phyloP scores from a whole-genome alignment of 192 early-diverging fungal genomes.

The Coemansia sp. region DNA sequence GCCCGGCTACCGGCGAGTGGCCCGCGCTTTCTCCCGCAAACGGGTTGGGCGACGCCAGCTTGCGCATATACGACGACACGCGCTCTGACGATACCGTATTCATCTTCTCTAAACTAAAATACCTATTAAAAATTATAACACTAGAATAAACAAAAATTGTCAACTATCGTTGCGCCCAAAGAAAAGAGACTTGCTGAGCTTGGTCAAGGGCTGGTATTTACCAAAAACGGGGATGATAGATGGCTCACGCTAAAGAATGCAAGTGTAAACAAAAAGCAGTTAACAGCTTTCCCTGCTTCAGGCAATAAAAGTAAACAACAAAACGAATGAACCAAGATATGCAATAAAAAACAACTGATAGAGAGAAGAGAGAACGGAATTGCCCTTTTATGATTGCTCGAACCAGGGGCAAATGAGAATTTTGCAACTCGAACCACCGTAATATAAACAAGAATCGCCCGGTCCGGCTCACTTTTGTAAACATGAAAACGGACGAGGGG shows the following conservation, averaged over 20 bases:
- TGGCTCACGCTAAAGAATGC: conserved; percentile 5
- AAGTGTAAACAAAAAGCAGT: conserved; percentile 23
- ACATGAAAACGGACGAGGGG: background rate
- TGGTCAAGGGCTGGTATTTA: too few species aligned
- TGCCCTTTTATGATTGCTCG: conserved; percentile 4
- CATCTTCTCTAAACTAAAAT: conserved; percentile 15
- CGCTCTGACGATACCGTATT: conserved; percentile 30
- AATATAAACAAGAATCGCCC: background rate
- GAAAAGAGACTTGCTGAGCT: too few species aligned
- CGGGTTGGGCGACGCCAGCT: conserved; percentile 31
- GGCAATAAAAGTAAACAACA: background rate
- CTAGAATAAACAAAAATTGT: background rate
- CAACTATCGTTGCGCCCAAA: too few species aligned
- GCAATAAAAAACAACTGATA: conserved; percentile 14
- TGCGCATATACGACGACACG: conserved; percentile 22
- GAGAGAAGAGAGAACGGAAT: background rate
- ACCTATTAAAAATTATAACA: conserved; percentile 1
- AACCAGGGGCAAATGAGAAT: background rate
- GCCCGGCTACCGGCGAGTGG: conserved; percentile 27
- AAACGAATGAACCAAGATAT: background rate
- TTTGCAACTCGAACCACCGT: conserved; percentile 14
- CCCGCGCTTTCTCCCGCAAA: conserved; percentile 11
- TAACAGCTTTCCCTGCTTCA: conserved; percentile 18
- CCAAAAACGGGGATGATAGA: too few species aligned
- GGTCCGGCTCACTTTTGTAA: conserved; percentile 11